Evolutionary conservation across 2,329 filamentous ascomycete species (phyloP), one percentile per base, ranked within the genome.

Genomic region (Aspergillus niger): DNA sequence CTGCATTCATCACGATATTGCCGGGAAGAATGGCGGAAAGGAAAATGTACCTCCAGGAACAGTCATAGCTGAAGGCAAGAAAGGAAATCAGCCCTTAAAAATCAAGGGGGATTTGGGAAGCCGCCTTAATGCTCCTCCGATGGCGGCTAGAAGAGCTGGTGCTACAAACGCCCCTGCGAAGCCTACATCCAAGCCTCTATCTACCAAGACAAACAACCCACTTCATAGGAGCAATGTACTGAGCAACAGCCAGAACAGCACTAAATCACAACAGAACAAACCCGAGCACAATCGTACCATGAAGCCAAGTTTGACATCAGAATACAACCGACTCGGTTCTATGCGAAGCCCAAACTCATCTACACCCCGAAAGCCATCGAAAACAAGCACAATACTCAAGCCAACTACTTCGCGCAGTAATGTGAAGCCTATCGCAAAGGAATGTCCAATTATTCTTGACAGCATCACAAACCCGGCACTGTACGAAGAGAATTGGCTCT

Each of bases 401-500:
- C 68, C 75, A 36, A 73, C 70, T 17, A 65, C 73, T 57, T 69
- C 75, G 24, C 71, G 73, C 10, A 65, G 75, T 11, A 69, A 59
- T 10, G 32, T 64, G 11, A 67, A 67, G 36, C 59, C 58, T 7
- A 49, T 74, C 8, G 63, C 72, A 36, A 58, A 68, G 8, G 74
- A 79, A 52, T 86, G 85, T 67, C 82, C 84, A 2, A 71, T 86
- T 3, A 73, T 88, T 3, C 67, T 72, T 0, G 84, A 87, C 61
- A 80, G 86, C 64, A 76, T 88, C 26, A 74, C 77, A 2, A 81
- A 82, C 51, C 80, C 85, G n/a, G 79, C 82, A 56, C 77, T 89
- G 64, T 88, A 88, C 69, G 85, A 88, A 67, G 85, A 88, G 49
- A 79, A 82, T 58, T 89, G 86, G 86, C 81, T 89, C 39, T 79